Evolutionary conservation across 192 early-diverging fungal species (phyloP).

Genomic region (Rhizophagus clarus): DNA sequence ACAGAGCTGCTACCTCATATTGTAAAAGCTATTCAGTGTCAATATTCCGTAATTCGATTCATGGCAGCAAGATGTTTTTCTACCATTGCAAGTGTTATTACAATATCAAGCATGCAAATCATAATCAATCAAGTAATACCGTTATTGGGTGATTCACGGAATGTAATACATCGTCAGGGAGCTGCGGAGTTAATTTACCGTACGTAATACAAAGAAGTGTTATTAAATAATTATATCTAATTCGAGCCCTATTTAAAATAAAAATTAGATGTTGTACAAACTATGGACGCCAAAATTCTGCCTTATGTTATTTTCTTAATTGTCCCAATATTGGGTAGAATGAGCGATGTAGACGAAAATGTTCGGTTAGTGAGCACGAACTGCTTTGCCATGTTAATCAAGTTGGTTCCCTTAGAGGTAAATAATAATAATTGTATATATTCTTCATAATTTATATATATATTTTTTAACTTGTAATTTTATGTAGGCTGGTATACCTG

Average conservation of each 20-base stretch:
- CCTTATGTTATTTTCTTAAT: conserved; percentile 98
- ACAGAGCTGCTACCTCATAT: conserved; percentile 66
- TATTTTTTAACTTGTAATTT: not conserved
- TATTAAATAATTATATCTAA: no score
- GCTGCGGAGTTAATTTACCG: conserved; percentile 70
- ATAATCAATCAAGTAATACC: conserved; percentile 81
- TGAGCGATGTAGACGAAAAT: conserved; percentile 92
- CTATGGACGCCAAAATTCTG: conserved; percentile 78
- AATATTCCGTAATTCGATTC: conserved; percentile 74
- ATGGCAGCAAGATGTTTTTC: conserved; percentile 80
- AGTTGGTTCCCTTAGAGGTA: conserved; percentile 90
- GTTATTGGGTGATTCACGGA: conserved; percentile 70
- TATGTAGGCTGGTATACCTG: conserved; percentile 76
- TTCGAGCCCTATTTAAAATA: not conserved
- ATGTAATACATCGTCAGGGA: conserved; percentile 78
- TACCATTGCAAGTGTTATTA: conserved; percentile 66
- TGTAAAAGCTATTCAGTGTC: conserved; percentile 62
- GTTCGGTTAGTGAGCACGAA: conserved; percentile 90
- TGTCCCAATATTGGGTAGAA: conserved; percentile 92
- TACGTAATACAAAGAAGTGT: not conserved
- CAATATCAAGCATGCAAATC: conserved; percentile 73
- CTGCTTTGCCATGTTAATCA: conserved; percentile 94
- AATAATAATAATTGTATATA: not conserved
- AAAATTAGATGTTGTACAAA: conserved; percentile 78
- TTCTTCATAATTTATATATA: not conserved